Conservation (phyloP, 2,329 filamentous ascomycete species). For the Sporothrix schenckii region DNA sequence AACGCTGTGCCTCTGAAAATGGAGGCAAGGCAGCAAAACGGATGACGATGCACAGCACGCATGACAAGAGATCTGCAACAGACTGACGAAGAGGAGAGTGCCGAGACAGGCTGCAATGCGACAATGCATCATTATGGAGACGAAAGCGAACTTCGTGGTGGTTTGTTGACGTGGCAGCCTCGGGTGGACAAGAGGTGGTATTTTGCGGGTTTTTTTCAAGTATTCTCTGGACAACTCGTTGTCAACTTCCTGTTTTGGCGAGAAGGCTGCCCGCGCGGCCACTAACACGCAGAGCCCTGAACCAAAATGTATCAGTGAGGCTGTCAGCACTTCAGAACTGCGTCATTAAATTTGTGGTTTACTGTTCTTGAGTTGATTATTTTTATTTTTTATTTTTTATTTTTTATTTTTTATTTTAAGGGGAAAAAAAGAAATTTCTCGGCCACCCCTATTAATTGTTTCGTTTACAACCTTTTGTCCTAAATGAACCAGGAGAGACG, state of each 20-base stretch:
- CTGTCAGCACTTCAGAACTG: not conserved
- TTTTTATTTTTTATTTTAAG: not conserved
- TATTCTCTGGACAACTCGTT: not conserved
- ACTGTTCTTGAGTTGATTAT: not conserved
- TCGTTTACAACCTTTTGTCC: not conserved
- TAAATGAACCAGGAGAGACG: slow-evolving; percentile 8
- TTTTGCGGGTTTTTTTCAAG: not conserved
- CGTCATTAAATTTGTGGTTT: not conserved
- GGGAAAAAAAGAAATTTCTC: too few species aligned
- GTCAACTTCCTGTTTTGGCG: slow-evolving; percentile 11
- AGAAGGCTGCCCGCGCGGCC: slow-evolving; percentile 3
- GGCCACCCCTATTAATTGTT: slow-evolving; percentile 14
- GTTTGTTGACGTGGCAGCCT: slow-evolving; percentile 27
- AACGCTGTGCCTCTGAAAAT: not conserved
- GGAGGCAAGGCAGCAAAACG: not conserved
- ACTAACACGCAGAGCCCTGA: slow-evolving; percentile 4
- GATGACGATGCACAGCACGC: not conserved
- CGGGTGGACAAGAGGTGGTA: not conserved
- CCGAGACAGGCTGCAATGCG: too few species aligned
- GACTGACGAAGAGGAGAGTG: not conserved
- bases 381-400: not conserved
- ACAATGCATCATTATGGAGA: not conserved
- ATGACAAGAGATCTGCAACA: slow-evolving; percentile 1
- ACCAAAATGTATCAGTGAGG: not conserved
- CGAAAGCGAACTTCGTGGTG: not conserved